Conservation (phyloP, 2,329 filamentous ascomycete species). For the Albophoma yamanashiensis region DNA sequence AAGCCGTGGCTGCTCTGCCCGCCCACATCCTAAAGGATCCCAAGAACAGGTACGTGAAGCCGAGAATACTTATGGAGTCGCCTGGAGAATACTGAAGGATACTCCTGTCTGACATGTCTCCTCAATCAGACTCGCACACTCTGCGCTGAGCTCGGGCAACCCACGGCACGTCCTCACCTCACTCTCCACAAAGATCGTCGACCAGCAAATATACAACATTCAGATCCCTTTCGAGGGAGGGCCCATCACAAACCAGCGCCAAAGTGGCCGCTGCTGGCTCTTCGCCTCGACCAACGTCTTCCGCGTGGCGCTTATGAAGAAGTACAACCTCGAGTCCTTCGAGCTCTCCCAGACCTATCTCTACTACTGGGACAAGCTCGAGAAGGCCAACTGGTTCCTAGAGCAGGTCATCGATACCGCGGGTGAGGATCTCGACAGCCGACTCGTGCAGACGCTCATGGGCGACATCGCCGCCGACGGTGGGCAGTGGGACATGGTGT, state of each 20-base stretch:
- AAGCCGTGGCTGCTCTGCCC: conserved; percentile 48
- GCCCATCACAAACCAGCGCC: conserved; percentile 76
- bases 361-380: conserved; percentile 91
- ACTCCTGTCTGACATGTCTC: background rate
- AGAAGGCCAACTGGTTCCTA: conserved; percentile 84
- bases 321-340: conserved; percentile 65
- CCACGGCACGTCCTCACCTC: conserved; percentile 57
- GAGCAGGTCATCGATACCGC: conserved; percentile 73
- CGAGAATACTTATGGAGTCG: background rate
- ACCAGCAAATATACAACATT: conserved; percentile 75
- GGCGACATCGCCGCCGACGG: conserved; percentile 64
- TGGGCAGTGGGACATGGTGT: conserved; percentile 88
- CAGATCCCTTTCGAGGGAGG: conserved; percentile 72
- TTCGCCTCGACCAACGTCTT: conserved; percentile 90
- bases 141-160: conserved; percentile 58
- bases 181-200: conserved; percentile 48
- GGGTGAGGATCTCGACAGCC: conserved; percentile 56
- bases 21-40: conserved; percentile 51
- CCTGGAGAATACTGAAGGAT: background rate
- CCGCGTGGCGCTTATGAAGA: conserved; percentile 78
- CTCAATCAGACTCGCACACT: conserved; percentile 55
- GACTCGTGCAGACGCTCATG: conserved; percentile 62
- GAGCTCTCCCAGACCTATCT: conserved; percentile 83
- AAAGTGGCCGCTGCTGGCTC: conserved; percentile 80
- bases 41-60: conserved; percentile 44